Evolutionary conservation across 768 basidiomycete genomes (phyloP).

Genomic region (Boletus huronensis): DNA sequence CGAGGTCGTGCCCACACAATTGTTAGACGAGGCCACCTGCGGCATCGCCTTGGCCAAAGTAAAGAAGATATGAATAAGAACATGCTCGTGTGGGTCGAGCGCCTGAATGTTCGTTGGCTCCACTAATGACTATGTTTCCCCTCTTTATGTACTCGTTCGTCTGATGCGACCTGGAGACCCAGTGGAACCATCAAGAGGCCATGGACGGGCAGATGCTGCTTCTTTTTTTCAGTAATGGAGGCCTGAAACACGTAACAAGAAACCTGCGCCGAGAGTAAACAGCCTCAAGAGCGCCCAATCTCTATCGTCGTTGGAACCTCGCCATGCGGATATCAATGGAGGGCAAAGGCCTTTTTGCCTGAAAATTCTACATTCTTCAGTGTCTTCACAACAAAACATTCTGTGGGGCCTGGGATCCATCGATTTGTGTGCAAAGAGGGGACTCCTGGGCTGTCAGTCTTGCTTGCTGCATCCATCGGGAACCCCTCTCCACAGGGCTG

Average conservation of each 20-base stretch:
- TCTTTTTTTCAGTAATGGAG: background rate
- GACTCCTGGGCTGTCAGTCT: too few relatives aligned
- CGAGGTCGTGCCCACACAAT: slow-evolving; percentile 52
- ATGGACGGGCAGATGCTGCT: background rate
- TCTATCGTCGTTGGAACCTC: background rate
- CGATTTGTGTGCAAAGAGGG: too few relatives aligned
- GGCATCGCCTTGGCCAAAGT: slow-evolving; percentile 14
- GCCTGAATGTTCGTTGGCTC: background rate
- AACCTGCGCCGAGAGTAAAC: background rate
- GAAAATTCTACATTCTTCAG: too few relatives aligned
- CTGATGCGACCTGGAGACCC: background rate
- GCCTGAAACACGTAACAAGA: background rate
- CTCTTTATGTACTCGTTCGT: slow-evolving; percentile 3
- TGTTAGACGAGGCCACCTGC: slow-evolving; percentile 4
- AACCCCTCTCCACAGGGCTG: too few relatives aligned
- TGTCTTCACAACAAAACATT: too few relatives aligned
- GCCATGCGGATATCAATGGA: background rate
- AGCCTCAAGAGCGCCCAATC: background rate
- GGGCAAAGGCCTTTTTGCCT: too few relatives aligned
- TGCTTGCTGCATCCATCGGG: too few relatives aligned
- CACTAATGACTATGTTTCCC: background rate
- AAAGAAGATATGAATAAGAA: slow-evolving; percentile 16
- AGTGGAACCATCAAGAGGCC: background rate
- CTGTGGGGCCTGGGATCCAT: too few relatives aligned
- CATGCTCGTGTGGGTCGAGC: slow-evolving; percentile 6